A percentile compares a stretch with the other conserved stretches of the same genome.
Evolutionary conservation across 768 basidiomycete genomes (phyloP).

Genomic region (Glaciozyma martinii): DNA sequence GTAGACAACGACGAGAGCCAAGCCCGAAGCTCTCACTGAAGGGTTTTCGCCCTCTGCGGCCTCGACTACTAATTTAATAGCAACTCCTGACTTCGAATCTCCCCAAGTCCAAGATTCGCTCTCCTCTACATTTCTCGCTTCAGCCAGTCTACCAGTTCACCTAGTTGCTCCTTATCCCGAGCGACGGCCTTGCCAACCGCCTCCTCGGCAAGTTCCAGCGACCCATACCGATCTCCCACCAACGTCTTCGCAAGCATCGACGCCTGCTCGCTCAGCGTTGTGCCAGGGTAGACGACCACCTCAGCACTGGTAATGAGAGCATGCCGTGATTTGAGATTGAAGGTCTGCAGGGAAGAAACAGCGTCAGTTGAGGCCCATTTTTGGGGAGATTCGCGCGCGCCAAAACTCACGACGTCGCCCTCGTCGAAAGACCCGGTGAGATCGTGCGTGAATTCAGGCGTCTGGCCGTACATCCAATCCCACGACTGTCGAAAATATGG

Average conservation of each 20-base stretch:
- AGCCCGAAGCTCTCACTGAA: no score
- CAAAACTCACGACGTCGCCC: not conserved
- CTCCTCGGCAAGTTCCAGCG: conserved; percentile 9
- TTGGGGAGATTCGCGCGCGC: not conserved
- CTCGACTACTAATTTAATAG: no score
- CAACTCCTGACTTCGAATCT: no score
- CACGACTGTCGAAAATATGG: conserved; percentile 55
- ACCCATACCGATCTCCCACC: conserved; percentile 28
- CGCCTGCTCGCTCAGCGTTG: conserved; percentile 3
- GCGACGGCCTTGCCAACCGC: not conserved
- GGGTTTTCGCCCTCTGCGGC: no score
- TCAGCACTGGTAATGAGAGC: conserved; percentile 29
- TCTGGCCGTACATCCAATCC: conserved; percentile 89
- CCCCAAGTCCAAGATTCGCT: no score
- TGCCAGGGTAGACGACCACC: conserved; percentile 1
- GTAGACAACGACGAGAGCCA: not conserved
- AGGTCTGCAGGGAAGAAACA: conserved; percentile 5
- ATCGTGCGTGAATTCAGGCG: conserved; percentile 75
- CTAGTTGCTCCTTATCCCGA: not conserved
- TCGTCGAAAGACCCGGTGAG: not conserved
- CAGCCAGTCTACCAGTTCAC: conserved; percentile 23
- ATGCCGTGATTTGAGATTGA: conserved; percentile 29
- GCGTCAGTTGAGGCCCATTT: not conserved
- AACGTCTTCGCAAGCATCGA: conserved; percentile 15
- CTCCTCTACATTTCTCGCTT: conserved; percentile 14